These are phyloP conservation scores for Handroanthus guayacan DNA, from an alignment of 257 asterid species.

Conservation along the genomic window DNA sequence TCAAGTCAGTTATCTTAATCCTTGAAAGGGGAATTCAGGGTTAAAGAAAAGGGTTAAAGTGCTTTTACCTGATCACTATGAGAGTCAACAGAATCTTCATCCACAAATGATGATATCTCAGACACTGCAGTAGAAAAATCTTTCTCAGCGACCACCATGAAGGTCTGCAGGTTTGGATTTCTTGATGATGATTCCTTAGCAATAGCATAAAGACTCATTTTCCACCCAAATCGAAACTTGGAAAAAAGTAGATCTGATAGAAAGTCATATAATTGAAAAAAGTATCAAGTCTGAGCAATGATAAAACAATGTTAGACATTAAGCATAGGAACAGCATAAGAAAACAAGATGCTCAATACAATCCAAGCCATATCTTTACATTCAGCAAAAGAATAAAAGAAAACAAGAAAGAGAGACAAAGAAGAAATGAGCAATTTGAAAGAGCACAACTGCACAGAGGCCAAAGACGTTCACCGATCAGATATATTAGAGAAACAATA, in stretches of 20 bases:
- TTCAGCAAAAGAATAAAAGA: not conserved
- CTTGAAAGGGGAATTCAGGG: constrained; percentile 5
- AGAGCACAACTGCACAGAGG: not conserved
- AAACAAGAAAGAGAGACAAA: not conserved
- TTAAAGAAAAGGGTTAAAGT: constrained; percentile 9
- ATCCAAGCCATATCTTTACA: not conserved
- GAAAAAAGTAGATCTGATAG: constrained; percentile 71
- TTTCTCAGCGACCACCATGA: constrained; percentile 82
- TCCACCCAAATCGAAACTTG: constrained; percentile 96
- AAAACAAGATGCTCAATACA: constrained; percentile 13
- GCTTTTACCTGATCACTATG: constrained; percentile 68
- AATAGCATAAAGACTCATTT: constrained; percentile 68
- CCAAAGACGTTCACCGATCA: not conserved
- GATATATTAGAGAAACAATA: constrained; percentile 43
- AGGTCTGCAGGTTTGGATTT: constrained; percentile 67
- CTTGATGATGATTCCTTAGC: constrained; percentile 55
- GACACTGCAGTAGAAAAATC: constrained; percentile 54
- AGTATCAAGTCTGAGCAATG: constrained; percentile 30
- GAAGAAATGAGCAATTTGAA: not conserved
- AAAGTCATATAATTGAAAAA: constrained; percentile 29
- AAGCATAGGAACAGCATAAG: constrained; percentile 14
- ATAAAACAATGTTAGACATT: constrained; percentile 15
- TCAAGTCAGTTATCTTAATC: not conserved
- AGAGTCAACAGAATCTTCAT: constrained; percentile 48
- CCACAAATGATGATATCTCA: constrained; percentile 58